Conservation (phyloP, 1,284 basidiomycete species). For the Termitomyces sp. region DNA sequence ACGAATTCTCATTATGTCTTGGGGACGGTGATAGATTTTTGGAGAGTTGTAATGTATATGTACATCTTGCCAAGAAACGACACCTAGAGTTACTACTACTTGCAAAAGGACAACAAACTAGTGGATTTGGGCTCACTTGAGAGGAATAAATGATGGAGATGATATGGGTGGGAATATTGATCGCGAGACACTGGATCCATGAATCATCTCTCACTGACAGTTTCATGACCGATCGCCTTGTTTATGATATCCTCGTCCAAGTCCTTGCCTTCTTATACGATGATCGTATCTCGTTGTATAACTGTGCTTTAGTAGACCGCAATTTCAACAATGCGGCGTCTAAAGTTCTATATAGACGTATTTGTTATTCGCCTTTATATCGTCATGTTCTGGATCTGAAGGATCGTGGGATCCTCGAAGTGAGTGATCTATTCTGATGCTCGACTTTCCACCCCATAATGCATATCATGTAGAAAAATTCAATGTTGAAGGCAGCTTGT, state of each 20-base stretch:
- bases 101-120: no score
- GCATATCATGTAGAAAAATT: constrained; percentile 19
- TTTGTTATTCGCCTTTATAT: constrained; percentile 35
- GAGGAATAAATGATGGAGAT: no score
- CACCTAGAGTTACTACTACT: no score
- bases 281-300: constrained; percentile 30
- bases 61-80: no score
- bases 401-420: constrained; percentile 28
- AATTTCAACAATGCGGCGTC: constrained; percentile 38
- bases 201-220: not conserved
- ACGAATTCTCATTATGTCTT: no score
- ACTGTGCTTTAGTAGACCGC: constrained; percentile 39
- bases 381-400: constrained; percentile 30
- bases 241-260: constrained; percentile 35
- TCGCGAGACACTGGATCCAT: not conserved
- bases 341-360: constrained; percentile 36
- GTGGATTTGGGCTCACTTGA: no score
- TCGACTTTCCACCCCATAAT: not conserved
- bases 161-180: not conserved
- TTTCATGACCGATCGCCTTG: constrained; percentile 11
- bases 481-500: constrained; percentile 36
- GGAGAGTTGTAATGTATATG: no score
- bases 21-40: no score
- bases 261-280: constrained; percentile 28
- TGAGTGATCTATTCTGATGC: not conserved